phyloP scores from a whole-genome alignment of 2,329 filamentous ascomycete species.

The Colletotrichum tamarilloi region DNA sequence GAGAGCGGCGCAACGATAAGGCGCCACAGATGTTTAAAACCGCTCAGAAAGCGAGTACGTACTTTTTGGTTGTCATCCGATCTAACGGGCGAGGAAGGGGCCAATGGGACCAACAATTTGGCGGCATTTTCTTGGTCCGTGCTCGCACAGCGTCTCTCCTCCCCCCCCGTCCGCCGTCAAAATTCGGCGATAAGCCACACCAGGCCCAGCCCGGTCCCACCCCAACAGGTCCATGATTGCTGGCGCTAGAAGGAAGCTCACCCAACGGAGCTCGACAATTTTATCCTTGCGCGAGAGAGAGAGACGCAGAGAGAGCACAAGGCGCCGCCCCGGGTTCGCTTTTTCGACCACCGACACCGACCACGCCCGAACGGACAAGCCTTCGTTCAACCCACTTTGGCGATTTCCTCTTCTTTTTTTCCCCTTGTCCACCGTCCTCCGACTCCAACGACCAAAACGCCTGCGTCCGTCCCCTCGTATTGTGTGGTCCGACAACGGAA shows the following conservation, averaged over 20 bases:
- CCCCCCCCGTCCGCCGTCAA: neutral
- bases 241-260: conserved; percentile 14
- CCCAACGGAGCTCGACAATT: conserved; percentile 32
- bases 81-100: conserved; percentile 7
- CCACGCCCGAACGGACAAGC: conserved; percentile 7
- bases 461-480: neutral
- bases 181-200: conserved; percentile 19
- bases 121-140: neutral
- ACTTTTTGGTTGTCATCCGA: neutral
- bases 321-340: neutral
- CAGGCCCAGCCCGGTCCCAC: neutral
- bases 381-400: conserved; percentile 30
- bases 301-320: neutral
- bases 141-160: neutral
- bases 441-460: neutral
- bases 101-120: conserved; percentile 20
- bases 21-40: conserved; percentile 3
- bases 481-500: neutral
- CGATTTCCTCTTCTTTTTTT: conserved; percentile 25
- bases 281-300: conserved; percentile 9
- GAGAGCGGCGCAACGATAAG: conserved; percentile 30
- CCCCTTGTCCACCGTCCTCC: neutral
- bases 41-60: conserved; percentile 12
- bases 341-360: conserved; percentile 8
- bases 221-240: conserved; percentile 25